Conservation (phyloP, 495 filamentous ascomycete genomes). For the Corynascus novoguineensis region DNA sequence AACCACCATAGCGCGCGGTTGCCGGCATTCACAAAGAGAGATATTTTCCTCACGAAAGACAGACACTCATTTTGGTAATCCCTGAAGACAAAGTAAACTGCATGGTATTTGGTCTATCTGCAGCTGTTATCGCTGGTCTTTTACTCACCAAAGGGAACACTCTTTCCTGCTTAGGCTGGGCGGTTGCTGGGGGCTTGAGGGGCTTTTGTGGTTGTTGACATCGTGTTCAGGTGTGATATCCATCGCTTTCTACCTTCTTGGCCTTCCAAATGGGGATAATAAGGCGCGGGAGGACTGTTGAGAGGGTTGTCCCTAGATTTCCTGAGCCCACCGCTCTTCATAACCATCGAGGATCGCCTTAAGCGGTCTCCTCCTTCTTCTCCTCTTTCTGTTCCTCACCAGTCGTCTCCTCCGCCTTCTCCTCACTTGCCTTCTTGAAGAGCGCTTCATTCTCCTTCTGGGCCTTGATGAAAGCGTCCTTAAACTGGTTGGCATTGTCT, state of each 20-base stretch:
- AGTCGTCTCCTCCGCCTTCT: slow-evolving; percentile 27
- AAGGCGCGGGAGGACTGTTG: background rate
- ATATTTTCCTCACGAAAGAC: background rate
- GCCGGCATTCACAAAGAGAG: background rate
- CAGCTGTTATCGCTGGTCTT: slow-evolving; percentile 14
- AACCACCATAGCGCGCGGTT: too few relatives aligned
- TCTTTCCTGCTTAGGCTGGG: slow-evolving; percentile 1
- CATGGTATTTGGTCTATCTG: slow-evolving; percentile 25
- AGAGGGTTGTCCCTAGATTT: slow-evolving; percentile 11
- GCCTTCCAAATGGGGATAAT: background rate
- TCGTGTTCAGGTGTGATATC: slow-evolving; percentile 3
- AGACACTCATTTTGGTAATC: background rate
- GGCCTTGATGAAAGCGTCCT: slow-evolving; percentile 96
- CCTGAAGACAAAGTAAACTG: background rate
- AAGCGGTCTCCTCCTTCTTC: slow-evolving; percentile 19
- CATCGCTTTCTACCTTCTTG: slow-evolving; percentile 7
- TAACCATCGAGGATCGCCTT: slow-evolving; percentile 9
- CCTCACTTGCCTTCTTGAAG: slow-evolving; percentile 50
- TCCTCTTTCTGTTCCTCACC: slow-evolving; percentile 22
- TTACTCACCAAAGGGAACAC: background rate
- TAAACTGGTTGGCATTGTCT: slow-evolving; percentile 97
- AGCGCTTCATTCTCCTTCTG: slow-evolving; percentile 93
- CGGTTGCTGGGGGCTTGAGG: background rate
- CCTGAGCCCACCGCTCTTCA: slow-evolving; percentile 18
- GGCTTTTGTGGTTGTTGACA: background rate